Base-by-base conservation (phyloP, 2,329 filamentous ascomycete species). In the Beauveria caledonica region DNA sequence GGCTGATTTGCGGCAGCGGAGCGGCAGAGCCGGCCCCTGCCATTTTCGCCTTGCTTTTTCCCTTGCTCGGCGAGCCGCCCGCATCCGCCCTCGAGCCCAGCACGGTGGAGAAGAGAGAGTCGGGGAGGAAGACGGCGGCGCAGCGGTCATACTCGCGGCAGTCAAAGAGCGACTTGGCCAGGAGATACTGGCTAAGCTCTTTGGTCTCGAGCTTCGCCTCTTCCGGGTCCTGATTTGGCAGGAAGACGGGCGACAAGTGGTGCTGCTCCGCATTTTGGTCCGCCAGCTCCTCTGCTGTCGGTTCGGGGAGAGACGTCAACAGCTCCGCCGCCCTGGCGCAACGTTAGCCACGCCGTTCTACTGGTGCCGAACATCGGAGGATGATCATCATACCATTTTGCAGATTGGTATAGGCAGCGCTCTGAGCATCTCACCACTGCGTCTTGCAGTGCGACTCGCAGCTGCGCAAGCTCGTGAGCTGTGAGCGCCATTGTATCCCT, bases 61-160 rank as follows among this genome's bases (percentile, higher is more conserved):
- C 83, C 64, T 90, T 92, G 15, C 79, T 77, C 67, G 84, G 84
- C 9, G 78, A 70, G 23, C 72, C 71, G 4, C 73, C 69, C n/a
- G 70, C 69, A 8, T 76, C 72, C 8, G 74, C 71, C 55, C 75
- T 77, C 6, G 86, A 74, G 36, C 78, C 74, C 5, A 89, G 73
- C 49, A 90, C 78, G 63, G 86, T 83, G 33, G 87, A 82, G n/a
- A 90, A 81, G 39, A 90, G 79, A n/a, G 86, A 83, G 64, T 90
- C 84, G n/a, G 90, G 90, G 1, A 96, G 80, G 69, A 96, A 95
- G 44, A 95, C 88, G 56, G 90, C 89, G 33, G 93, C 89, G 72
- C 93, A 97, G 64, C 94, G 89, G 70, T 97, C 93, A 68, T 88
- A 97, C 72, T 99, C 94, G 66, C 90, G 88, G 67, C 92, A 96